Percentiles rank a stretch among this genome's conserved stretches.
Evolutionary conservation across 1,139 yeast species (phyloP).

Genomic region (Lodderomyces metapsilosis): DNA sequence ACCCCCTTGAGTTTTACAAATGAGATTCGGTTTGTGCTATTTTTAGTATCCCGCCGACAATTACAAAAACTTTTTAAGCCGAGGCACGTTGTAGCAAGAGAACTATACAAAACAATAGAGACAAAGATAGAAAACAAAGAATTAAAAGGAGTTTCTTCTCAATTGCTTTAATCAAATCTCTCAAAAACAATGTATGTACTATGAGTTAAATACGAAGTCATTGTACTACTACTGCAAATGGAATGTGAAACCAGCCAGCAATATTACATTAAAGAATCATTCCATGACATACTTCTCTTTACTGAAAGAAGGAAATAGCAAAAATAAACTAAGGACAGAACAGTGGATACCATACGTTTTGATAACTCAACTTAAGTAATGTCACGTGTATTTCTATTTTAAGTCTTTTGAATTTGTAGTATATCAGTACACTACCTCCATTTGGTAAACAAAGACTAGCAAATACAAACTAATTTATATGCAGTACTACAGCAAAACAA

Average conservation of each 20-base stretch:
- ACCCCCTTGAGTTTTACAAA: too few relatives aligned
- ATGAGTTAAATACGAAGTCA: not conserved
- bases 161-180: not conserved
- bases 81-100: too few relatives aligned
- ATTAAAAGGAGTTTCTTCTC: slow-evolving; percentile 1
- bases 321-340: not conserved
- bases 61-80: too few relatives aligned
- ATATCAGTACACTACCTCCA: too few relatives aligned
- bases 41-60: too few relatives aligned
- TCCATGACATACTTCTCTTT: not conserved
- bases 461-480: too few relatives aligned
- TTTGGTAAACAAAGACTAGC: too few relatives aligned
- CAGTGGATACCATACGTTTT: not conserved
- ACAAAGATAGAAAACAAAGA: not conserved
- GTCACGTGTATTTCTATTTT: too few relatives aligned
- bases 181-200: not conserved
- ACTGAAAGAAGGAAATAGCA: not conserved
- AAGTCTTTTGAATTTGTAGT: too few relatives aligned
- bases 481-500: not conserved
- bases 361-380: too few relatives aligned
- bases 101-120: too few relatives aligned
- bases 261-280: not conserved
- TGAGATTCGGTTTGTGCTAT: too few relatives aligned
- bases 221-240: not conserved
- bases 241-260: not conserved